Evolutionary conservation across 371 early-diverging fungal genomes (phyloP).

Genomic region (Mucor sp.): DNA sequence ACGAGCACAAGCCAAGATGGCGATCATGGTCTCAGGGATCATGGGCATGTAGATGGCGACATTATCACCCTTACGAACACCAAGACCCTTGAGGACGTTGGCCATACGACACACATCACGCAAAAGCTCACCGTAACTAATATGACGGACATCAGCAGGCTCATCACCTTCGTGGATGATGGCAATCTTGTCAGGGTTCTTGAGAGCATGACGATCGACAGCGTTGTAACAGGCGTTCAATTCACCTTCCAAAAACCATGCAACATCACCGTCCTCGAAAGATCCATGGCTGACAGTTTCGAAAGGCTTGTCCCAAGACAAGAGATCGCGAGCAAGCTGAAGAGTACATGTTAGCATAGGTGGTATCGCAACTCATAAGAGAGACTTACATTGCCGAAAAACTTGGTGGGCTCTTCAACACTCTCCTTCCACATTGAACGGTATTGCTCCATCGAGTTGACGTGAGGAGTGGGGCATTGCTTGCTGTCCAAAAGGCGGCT

Average conservation of each 20-base stretch:
- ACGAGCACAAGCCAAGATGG: slow-evolving; percentile 94
- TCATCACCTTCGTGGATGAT: slow-evolving; percentile 93
- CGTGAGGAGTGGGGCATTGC: slow-evolving; percentile 66
- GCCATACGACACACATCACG: slow-evolving; percentile 83
- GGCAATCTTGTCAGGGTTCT: slow-evolving; percentile 73
- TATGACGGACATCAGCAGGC: slow-evolving; percentile 68
- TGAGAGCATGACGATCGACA: slow-evolving; percentile 92
- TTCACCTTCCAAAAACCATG: slow-evolving; percentile 94
- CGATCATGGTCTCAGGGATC: slow-evolving; percentile 92
- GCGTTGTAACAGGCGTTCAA: slow-evolving; percentile 96
- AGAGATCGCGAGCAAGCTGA: slow-evolving; percentile 22
- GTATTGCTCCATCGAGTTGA: slow-evolving; percentile 80
- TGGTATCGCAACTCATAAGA: not conserved
- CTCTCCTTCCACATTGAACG: slow-evolving; percentile 75
- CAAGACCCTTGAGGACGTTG: slow-evolving; percentile 76
- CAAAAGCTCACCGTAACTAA: slow-evolving; percentile 87
- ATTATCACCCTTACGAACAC: slow-evolving; percentile 89
- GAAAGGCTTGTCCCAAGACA: slow-evolving; percentile 82
- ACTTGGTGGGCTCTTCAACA: slow-evolving; percentile 77
- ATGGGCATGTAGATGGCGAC: slow-evolving; percentile 98
- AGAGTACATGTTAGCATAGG: slow-evolving; percentile 54
- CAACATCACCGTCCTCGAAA: slow-evolving; percentile 76
- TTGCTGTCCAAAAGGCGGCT: slow-evolving; percentile 28
- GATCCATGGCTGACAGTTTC: slow-evolving; percentile 63
- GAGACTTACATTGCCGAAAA: slow-evolving; percentile 78